Percentiles rank a stretch among this genome's conserved stretches.
phyloP scores from a whole-genome alignment of 108 stramenopile genomes.

The Aurantiochytrium sp. region DNA sequence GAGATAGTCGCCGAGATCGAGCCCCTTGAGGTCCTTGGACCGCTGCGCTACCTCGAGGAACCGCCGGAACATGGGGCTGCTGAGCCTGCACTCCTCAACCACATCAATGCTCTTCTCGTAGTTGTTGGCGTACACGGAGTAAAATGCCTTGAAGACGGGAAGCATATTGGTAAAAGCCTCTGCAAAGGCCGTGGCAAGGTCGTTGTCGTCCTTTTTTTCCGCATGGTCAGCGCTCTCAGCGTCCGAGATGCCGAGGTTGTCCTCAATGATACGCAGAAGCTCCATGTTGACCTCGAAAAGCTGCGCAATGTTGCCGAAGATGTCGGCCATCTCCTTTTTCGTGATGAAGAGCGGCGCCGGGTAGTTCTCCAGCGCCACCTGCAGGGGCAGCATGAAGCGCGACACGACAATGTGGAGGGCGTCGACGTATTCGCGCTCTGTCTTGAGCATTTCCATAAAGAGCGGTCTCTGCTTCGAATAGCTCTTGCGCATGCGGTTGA shows the following conservation, averaged over 20 bases:
- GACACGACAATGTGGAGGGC: not conserved
- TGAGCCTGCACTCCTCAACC: not conserved
- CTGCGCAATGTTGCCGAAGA: conserved; percentile 29
- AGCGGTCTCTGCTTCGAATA: conserved; percentile 22
- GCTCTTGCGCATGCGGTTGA: not conserved
- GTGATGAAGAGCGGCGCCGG: not conserved
- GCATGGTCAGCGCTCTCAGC: not conserved
- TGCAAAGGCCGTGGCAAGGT: not conserved
- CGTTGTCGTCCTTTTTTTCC: conserved; percentile 2
- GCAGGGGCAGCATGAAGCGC: conserved; percentile 26
- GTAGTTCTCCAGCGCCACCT: conserved; percentile 17
- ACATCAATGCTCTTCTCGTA: conserved; percentile 19
- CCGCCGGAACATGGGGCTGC: not conserved
- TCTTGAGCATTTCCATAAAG: conserved; percentile 24
- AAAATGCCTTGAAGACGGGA: conserved; percentile 20
- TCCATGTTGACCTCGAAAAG: conserved; percentile 20
- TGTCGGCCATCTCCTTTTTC: not conserved
- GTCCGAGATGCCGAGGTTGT: not conserved
- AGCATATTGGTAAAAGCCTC: conserved; percentile 30
- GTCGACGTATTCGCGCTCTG: conserved; percentile 10
- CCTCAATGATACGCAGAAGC: conserved; percentile 15
- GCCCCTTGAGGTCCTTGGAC: not conserved
- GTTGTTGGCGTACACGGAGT: conserved; percentile 18
- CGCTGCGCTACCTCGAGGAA: not conserved
- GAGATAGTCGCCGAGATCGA: conserved; percentile 22